phyloP scores from a whole-genome alignment of 371 early-diverging fungal genomes.

The Mucor ambiguus region DNA sequence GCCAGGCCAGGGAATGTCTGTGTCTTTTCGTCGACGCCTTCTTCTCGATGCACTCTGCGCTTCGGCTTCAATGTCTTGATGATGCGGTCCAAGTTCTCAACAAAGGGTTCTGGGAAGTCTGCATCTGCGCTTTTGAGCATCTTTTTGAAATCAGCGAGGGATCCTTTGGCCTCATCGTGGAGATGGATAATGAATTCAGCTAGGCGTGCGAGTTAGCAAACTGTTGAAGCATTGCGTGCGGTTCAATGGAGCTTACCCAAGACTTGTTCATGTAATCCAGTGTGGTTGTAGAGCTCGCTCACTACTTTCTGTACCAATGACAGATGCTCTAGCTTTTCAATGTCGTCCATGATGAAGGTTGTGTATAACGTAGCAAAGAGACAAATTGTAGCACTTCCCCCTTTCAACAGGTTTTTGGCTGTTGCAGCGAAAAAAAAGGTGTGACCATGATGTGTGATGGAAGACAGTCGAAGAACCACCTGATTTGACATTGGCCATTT shows the following conservation, averaged over 20 bases:
- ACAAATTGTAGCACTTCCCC: background rate
- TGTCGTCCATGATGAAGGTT: constrained; percentile 52
- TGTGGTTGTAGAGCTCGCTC: constrained; percentile 91
- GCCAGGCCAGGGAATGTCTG: constrained; percentile 86
- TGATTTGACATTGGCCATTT: background rate
- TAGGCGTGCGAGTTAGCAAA: constrained; percentile 14
- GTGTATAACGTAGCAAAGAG: background rate
- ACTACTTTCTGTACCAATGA: constrained; percentile 91
- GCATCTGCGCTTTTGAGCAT: constrained; percentile 73
- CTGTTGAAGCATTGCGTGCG: background rate
- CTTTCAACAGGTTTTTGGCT: background rate
- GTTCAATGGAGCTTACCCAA: constrained; percentile 44
- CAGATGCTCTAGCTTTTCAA: constrained; percentile 86
- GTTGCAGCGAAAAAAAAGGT: background rate
- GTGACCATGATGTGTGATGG: background rate
- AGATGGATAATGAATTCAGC: constrained; percentile 83
- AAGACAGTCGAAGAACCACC: background rate
- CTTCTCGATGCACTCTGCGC: constrained; percentile 13
- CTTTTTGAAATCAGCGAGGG: constrained; percentile 68
- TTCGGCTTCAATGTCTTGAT: constrained; percentile 86
- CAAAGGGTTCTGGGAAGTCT: constrained; percentile 85
- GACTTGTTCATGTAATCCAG: constrained; percentile 88
- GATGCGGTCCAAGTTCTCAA: constrained; percentile 86
- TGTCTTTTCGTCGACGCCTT: constrained; percentile 50
- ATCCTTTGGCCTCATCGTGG: constrained; percentile 66